A percentile compares a stretch with the other conserved stretches of the same genome.
Evolutionary conservation across 805 yeast genomes (phyloP).

Genomic region (Metschnikowia amazonensis): DNA sequence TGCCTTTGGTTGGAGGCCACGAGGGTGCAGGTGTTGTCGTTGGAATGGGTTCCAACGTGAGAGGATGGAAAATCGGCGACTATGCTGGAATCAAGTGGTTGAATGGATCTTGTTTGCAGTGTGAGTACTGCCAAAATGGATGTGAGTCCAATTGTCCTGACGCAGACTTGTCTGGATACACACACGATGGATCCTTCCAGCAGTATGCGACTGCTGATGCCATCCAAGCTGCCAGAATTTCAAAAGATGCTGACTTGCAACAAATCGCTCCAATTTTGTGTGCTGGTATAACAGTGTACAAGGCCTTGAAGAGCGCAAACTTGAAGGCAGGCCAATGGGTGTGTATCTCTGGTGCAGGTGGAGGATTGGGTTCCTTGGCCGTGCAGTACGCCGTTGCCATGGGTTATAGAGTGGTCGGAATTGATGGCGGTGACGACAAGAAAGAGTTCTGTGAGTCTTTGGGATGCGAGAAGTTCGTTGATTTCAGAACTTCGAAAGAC

Average conservation of each 20-base stretch:
- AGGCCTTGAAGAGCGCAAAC: conserved; percentile 59
- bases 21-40: conserved; percentile 49
- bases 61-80: conserved; percentile 43
- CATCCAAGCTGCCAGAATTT: conserved; percentile 58
- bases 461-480: conserved; percentile 64
- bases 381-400: conserved; percentile 72
- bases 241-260: conserved; percentile 52
- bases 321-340: conserved; percentile 68
- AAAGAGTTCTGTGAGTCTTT: conserved; percentile 42
- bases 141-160: conserved; percentile 55
- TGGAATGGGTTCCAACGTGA: conserved; percentile 39
- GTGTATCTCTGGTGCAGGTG: conserved; percentile 74
- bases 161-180: conserved; percentile 71
- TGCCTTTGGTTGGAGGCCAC: conserved; percentile 47
- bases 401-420: conserved; percentile 66
- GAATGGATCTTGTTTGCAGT: conserved; percentile 41
- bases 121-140: conserved; percentile 41
- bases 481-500: conserved; percentile 53
- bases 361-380: conserved; percentile 76
- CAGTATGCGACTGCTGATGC: conserved; percentile 65
- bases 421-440: conserved; percentile 74
- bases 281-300: conserved; percentile 67
- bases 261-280: conserved; percentile 61
- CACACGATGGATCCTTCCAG: conserved; percentile 69
- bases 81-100: conserved; percentile 45